Percentiles rank a stretch among this genome's conserved stretches.
Evolutionary conservation across 2,329 filamentous ascomycete genomes (phyloP).

Genomic region (Ophiostoma tasmaniense): DNA sequence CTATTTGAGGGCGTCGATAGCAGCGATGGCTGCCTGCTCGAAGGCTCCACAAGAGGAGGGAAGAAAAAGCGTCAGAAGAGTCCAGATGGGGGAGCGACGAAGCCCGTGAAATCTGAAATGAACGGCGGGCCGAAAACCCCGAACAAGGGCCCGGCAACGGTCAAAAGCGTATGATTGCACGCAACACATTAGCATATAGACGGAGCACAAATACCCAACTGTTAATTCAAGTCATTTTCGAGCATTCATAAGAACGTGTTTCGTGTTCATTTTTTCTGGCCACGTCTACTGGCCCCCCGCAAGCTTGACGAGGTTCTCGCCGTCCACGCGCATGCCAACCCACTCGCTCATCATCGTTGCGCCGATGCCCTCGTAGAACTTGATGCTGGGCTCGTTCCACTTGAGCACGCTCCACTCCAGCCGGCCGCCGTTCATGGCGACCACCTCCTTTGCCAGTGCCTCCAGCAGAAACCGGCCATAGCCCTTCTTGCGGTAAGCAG

Average conservation of each 20-base stretch:
- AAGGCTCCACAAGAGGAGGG: not conserved
- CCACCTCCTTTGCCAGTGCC: constrained; percentile 69
- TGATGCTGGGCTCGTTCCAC: constrained; percentile 86
- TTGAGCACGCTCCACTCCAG: constrained; percentile 88
- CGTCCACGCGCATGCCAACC: constrained; percentile 68
- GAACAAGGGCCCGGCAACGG: not conserved
- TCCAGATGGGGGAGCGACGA: not conserved
- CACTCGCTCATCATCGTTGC: constrained; percentile 61
- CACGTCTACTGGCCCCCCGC: constrained; percentile 27
- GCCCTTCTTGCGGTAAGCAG: constrained; percentile 61
- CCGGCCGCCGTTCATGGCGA: constrained; percentile 61
- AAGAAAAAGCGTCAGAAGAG: not conserved
- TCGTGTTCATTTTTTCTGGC: not conserved
- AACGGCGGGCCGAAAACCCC: not conserved
- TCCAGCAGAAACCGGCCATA: constrained; percentile 71
- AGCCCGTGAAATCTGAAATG: not conserved
- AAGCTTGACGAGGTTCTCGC: constrained; percentile 53
- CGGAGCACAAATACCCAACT: not conserved
- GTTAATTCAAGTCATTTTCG: not conserved
- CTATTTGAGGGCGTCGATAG: constrained; percentile 42
- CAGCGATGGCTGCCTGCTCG: constrained; percentile 21
- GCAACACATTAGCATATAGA: not conserved
- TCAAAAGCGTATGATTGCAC: not conserved
- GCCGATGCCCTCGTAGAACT: constrained; percentile 71
- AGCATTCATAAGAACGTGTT: not conserved